These are phyloP conservation scores for Tephrocybe rancida DNA, from an alignment of 768 basidiomycete species.

Conservation along the genomic window DNA sequence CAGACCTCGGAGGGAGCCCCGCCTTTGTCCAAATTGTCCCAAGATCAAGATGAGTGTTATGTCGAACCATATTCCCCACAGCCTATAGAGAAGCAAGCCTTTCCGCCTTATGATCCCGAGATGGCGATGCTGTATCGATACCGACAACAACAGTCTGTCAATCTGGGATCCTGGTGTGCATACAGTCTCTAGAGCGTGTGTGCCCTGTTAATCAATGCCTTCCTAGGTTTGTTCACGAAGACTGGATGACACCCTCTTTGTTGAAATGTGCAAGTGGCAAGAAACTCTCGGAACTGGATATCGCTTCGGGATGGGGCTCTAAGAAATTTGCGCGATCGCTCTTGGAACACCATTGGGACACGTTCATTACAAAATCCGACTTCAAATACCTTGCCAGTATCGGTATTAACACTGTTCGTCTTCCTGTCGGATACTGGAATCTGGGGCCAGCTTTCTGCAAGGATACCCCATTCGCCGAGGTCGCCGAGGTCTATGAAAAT, in stretches of 20 bases:
- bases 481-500: slow-evolving; percentile 56
- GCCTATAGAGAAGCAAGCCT: slow-evolving; percentile 33
- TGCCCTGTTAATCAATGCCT: background rate
- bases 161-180: slow-evolving; percentile 66
- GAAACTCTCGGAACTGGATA: slow-evolving; percentile 60
- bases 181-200: background rate
- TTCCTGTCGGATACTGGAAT: slow-evolving; percentile 65
- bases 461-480: slow-evolving; percentile 66
- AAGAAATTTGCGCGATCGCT: slow-evolving; percentile 41
- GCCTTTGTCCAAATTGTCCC: background rate
- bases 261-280: slow-evolving; percentile 59
- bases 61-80: slow-evolving; percentile 34
- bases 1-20: background rate
- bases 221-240: slow-evolving; percentile 69
- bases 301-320: slow-evolving; percentile 65
- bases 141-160: slow-evolving; percentile 64
- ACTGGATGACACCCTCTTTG: slow-evolving; percentile 74
- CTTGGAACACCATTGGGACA: slow-evolving; percentile 79
- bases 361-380: slow-evolving; percentile 66
- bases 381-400: slow-evolving; percentile 66
- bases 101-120: slow-evolving; percentile 51
- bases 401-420: slow-evolving; percentile 70
- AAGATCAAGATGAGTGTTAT: slow-evolving; percentile 18
- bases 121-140: slow-evolving; percentile 59
- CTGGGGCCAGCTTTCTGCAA: slow-evolving; percentile 56